phyloP scores from a whole-genome alignment of 1,284 basidiomycete genomes.

The Ustilago bromivora region DNA sequence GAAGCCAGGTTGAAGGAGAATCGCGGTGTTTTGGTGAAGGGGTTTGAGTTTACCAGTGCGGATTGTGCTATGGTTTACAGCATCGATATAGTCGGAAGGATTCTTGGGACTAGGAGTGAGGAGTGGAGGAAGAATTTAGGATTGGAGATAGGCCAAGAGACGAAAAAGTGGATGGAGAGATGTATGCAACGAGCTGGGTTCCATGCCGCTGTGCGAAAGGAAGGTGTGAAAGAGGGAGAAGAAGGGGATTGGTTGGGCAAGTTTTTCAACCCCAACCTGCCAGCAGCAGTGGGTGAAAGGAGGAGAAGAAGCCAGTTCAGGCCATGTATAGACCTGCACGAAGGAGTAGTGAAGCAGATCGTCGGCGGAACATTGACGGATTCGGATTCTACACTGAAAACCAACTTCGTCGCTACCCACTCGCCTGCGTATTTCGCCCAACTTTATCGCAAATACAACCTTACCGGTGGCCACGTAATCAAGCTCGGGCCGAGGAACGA shows the following conservation, averaged over 20 bases:
- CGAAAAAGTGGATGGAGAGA: constrained; percentile 32
- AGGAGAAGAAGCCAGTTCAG: constrained; percentile 75
- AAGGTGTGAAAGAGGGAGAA: constrained; percentile 23
- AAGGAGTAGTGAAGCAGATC: constrained; percentile 87
- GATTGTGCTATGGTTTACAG: constrained; percentile 48
- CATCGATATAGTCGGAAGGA: constrained; percentile 27
- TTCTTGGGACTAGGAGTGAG: constrained; percentile 9
- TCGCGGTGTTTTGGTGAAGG: constrained; percentile 23
- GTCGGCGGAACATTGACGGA: constrained; percentile 88
- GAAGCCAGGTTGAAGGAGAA: constrained; percentile 28
- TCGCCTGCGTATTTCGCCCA: constrained; percentile 83
- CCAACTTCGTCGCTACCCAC: constrained; percentile 91
- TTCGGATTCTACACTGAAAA: constrained; percentile 75
- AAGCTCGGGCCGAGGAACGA: constrained; percentile 93
- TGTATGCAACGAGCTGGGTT: constrained; percentile 24
- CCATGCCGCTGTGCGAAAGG: constrained; percentile 27
- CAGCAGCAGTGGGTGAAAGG: neutral
- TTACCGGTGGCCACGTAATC: constrained; percentile 93
- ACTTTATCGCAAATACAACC: constrained; percentile 79
- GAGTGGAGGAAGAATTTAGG: constrained; percentile 31
- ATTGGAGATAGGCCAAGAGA: constrained; percentile 13
- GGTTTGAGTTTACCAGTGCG: constrained; percentile 28
- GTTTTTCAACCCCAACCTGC: constrained; percentile 10
- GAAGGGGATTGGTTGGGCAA: constrained; percentile 21
- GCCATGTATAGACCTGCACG: constrained; percentile 96